These are phyloP conservation scores for Lepiota venenata DNA, from an alignment of 768 basidiomycete species.

Conservation along the genomic window DNA sequence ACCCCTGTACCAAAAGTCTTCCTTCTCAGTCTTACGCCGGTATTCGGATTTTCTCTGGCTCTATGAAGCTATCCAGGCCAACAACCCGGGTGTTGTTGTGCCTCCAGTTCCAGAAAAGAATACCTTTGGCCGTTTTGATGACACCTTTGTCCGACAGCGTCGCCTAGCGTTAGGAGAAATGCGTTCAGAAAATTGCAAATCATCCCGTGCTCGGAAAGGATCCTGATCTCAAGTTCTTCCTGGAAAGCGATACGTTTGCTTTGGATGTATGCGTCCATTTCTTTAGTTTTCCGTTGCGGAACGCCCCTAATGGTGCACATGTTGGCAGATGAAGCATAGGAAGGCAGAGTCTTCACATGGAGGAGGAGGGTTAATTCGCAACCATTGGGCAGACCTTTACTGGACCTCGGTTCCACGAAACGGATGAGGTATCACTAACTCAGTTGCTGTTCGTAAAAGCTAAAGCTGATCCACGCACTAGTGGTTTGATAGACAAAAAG, in stretches of 20 bases:
- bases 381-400: constrained; percentile 75
- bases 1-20: constrained; percentile 73
- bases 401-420: constrained; percentile 84
- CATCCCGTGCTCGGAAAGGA: constrained; percentile 91
- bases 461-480: constrained; percentile 25
- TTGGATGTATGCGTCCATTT: constrained; percentile 64
- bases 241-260: constrained; percentile 91
- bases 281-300: neutral
- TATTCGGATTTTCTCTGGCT: constrained; percentile 99
- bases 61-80: constrained; percentile 80
- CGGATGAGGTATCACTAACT: constrained; percentile 60
- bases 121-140: constrained; percentile 88
- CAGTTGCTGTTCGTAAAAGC: neutral
- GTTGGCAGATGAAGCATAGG: constrained; percentile 77
- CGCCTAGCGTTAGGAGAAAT: constrained; percentile 82
- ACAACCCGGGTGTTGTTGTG: constrained; percentile 96
- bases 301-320: neutral
- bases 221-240: constrained; percentile 80
- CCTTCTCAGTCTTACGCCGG: constrained; percentile 92
- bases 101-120: constrained; percentile 97
- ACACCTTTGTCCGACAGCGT: constrained; percentile 86
- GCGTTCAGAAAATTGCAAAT: constrained; percentile 88
- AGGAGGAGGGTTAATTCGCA: constrained; percentile 79
- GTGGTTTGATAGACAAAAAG: constrained; percentile 92
- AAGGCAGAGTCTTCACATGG: constrained; percentile 76